A percentile compares a stretch with the other conserved stretches of the same genome.
Evolutionary conservation across 768 basidiomycete species (phyloP).

Genomic region (Trametes coccinea): DNA sequence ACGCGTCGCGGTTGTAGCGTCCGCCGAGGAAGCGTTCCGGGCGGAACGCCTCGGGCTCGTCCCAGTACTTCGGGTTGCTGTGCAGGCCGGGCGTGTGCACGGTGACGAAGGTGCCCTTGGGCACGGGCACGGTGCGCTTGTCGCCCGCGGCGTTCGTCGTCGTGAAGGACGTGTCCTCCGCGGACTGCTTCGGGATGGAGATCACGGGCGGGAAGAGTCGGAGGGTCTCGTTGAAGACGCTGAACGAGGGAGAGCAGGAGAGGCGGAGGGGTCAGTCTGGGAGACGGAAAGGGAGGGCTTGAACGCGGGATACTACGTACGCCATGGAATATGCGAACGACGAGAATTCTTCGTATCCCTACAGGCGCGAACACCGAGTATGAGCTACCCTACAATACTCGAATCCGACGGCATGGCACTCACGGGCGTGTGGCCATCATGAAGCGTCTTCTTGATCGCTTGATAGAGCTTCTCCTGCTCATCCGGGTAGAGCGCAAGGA

Average conservation of each 20-base stretch:
- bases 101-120: conserved; percentile 29
- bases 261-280: not conserved
- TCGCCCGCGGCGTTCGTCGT: conserved; percentile 30
- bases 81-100: conserved; percentile 35
- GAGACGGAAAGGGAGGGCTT: not conserved
- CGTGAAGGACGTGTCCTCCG: conserved; percentile 31
- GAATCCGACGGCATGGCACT: not conserved
- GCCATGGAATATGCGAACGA: conserved; percentile 26
- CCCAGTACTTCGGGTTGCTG: conserved; percentile 41
- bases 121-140: conserved; percentile 28
- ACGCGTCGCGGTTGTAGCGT: conserved; percentile 55
- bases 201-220: conserved; percentile 35
- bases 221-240: conserved; percentile 38
- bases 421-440: conserved; percentile 32
- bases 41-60: conserved; percentile 37
- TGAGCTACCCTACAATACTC: too few species aligned
- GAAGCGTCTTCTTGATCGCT: conserved; percentile 30
- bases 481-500: conserved; percentile 43
- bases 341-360: conserved; percentile 35
- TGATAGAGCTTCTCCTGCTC: conserved; percentile 41
- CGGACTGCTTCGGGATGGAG: conserved; percentile 31
- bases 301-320: conserved; percentile 20
- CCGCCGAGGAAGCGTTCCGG: conserved; percentile 49
- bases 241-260: not conserved
- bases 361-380: too few species aligned